Base-by-base conservation (phyloP, 140 eudicot genomes). In the Bidens hawaiensis region DNA sequence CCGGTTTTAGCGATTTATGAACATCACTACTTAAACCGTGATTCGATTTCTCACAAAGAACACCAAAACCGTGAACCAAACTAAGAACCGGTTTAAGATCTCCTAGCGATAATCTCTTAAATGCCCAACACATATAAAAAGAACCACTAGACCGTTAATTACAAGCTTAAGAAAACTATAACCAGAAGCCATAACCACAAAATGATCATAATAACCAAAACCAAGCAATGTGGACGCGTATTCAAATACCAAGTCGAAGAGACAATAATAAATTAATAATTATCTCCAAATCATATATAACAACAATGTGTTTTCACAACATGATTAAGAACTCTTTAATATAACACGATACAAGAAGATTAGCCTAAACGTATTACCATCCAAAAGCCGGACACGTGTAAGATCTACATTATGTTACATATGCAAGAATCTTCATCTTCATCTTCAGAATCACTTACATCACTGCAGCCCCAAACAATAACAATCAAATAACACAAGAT, bases 371-470 rank as follows among this genome's bases (percentile, higher is more conserved):
- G 55, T 61, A 60, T 72, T 59, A 59, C 71, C 64, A 65, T 52
- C 78, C 75, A 28, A 41, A 30, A 40, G 38, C 41, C 55, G 46
- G 51, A 24, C n/a, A 41, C 51, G 53, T 67, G 72, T 65, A 62
- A 51, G 62, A 71, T 81, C 78, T 84, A 84, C 91, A 84, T 77
- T 68, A 83, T 73, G 74, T 40, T 77, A 74, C 90, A 83, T 31
- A 80, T 49, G 78, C 91, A 84, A 77, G 84, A 27, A 77, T 84
- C 91, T 6, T 71, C 68, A 34, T 77, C 87, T 17, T 83, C 87
- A 13, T 84, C 86, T 43, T 83, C 90, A 17, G 81, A 76, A 74
- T 81, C 87, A 58, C 86, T 76, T 18, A 10, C 71, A 15, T 80
- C 85, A 72, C 85, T 80, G 80, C 78, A 68, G 26, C 28, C 60